A percentile compares a stretch with the other conserved stretches of the same genome.
Evolutionary conservation across 805 yeast genomes (phyloP).

Genomic region (Kuraishia hungarica): DNA sequence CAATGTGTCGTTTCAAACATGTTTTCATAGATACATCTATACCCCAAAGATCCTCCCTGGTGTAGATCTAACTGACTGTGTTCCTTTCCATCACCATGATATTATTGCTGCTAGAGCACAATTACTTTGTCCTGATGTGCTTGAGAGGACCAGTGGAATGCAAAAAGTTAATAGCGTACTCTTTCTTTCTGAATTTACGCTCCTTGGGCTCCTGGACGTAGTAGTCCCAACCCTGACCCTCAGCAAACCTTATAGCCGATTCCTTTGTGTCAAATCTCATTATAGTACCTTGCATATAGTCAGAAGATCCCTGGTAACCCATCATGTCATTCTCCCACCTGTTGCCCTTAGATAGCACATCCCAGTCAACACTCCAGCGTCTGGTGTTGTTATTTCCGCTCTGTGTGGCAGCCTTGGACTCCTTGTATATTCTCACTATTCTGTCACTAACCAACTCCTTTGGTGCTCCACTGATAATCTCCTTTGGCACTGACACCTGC

Average conservation of each 20-base stretch:
- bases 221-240: conserved; percentile 80
- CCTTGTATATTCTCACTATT: conserved; percentile 69
- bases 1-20: not conserved
- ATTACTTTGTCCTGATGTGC: conserved; percentile 68
- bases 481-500: conserved; percentile 33
- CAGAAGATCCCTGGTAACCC: conserved; percentile 76
- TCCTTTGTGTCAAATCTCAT: conserved; percentile 69
- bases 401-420: conserved; percentile 76
- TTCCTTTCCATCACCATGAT: not conserved
- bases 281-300: conserved; percentile 74
- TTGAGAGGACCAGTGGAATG: conserved; percentile 67
- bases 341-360: conserved; percentile 63
- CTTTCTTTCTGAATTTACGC: conserved; percentile 67
- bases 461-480: conserved; percentile 73
- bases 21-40: not conserved
- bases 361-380: conserved; percentile 80
- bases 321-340: conserved; percentile 87
- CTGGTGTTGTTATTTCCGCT: conserved; percentile 47
- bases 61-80: not conserved
- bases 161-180: conserved; percentile 61
- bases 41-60: not conserved
- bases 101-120: not conserved
- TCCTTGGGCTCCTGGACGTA: conserved; percentile 75
- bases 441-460: conserved; percentile 49
- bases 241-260: conserved; percentile 70